A percentile compares a stretch with the other conserved stretches of the same genome.
Conservation (phyloP, 192 early-diverging fungal species). For the Backusella tuberculispora region DNA sequence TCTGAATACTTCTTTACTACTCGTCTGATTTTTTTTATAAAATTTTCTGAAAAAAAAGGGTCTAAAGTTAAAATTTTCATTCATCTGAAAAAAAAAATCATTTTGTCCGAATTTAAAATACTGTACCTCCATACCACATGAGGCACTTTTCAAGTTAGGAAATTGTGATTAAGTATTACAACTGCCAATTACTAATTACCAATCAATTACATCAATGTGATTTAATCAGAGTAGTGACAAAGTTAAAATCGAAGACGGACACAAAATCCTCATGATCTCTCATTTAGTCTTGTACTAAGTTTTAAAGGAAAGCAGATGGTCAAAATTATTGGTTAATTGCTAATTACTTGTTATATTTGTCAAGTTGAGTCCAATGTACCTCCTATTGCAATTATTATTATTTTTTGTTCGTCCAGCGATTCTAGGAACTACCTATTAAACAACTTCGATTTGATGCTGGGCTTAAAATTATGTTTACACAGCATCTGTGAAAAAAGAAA, state of each 20-base stretch:
- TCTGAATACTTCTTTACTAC: no score
- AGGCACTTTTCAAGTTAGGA: neutral
- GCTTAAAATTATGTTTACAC: neutral
- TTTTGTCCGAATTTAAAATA: no score
- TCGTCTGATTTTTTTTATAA: no score
- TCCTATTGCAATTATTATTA: neutral
- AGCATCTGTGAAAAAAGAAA: neutral
- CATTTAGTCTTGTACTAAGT: neutral
- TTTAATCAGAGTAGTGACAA: neutral
- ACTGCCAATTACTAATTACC: neutral
- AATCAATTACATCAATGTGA: slow-evolving; percentile 15
- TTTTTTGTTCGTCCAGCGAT: neutral
- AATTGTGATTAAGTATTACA: slow-evolving; percentile 15
- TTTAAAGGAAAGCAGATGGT: neutral
- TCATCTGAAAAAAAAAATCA: no score
- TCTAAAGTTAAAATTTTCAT: no score
- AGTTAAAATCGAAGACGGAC: neutral
- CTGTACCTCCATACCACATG: neutral
- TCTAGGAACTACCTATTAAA: neutral
- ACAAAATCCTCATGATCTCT: neutral
- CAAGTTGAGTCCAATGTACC: neutral
- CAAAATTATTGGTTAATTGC: neutral
- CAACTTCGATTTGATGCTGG: neutral
- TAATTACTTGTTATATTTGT: slow-evolving; percentile 4
- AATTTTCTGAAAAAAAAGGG: no score